These are phyloP conservation scores for Colletotrichum simmondsii DNA, from an alignment of 2,329 filamentous ascomycete genomes.

Conservation along the genomic window DNA sequence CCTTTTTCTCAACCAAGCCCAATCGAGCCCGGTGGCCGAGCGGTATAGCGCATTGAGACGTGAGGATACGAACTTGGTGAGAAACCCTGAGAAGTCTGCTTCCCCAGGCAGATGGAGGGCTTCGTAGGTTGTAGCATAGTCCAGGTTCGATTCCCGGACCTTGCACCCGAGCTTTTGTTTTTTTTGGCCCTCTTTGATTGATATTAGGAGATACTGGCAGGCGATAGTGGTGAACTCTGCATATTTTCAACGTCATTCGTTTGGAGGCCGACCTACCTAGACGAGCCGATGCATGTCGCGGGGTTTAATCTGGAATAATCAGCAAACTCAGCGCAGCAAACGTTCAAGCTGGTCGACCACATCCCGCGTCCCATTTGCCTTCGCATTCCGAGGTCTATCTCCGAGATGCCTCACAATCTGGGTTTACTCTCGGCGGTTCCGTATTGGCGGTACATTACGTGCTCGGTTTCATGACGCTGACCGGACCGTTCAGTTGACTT, in stretches of 20 bases:
- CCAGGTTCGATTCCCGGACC: too few species aligned
- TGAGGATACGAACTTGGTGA: too few species aligned
- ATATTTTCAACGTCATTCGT: background rate
- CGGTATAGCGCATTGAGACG: too few species aligned
- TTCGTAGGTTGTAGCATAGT: too few species aligned
- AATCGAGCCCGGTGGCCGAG: too few species aligned
- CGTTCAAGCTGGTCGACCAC: background rate
- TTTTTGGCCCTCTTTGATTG: too few species aligned
- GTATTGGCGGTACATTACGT: background rate
- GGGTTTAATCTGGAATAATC: background rate
- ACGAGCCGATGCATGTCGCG: background rate
- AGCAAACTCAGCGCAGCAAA: background rate
- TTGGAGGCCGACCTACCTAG: background rate
- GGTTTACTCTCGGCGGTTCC: background rate
- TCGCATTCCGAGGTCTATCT: background rate
- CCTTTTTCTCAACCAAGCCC: too few species aligned
- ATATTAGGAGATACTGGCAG: too few species aligned
- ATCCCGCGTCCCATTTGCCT: background rate
- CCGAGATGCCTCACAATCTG: background rate
- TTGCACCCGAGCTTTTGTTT: too few species aligned
- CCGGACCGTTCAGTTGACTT: background rate
- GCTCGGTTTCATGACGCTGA: background rate
- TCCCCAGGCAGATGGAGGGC: too few species aligned
- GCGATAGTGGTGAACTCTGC: background rate
- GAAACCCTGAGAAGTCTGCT: too few species aligned